Conservation (phyloP, 495 filamentous ascomycete species). For the Penicillium lividum region DNA sequence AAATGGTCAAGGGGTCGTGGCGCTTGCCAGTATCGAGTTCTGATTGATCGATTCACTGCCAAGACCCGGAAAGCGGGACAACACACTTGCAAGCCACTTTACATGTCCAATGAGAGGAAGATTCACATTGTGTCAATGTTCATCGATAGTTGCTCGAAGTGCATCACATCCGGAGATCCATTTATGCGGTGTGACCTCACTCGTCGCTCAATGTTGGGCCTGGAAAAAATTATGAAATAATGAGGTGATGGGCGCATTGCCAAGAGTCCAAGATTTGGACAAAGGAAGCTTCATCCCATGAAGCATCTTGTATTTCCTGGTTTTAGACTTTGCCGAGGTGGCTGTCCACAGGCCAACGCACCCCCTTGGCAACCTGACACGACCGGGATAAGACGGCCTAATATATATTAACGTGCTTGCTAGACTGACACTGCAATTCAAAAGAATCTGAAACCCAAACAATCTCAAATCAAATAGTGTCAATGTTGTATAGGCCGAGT, state of each 20-base stretch:
- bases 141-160: neutral
- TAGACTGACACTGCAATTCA: neutral
- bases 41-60: neutral
- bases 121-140: neutral
- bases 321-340: conserved; percentile 2
- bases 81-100: neutral
- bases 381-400: neutral
- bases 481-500: neutral
- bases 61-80: neutral
- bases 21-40: neutral
- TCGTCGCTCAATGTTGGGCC: neutral
- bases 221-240: neutral
- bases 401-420: neutral
- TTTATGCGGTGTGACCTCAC: conserved; percentile 4
- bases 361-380: neutral
- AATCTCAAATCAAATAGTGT: neutral
- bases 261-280: neutral
- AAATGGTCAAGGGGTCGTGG: neutral
- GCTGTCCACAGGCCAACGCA: neutral
- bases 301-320: conserved; percentile 3
- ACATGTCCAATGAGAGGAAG: neutral
- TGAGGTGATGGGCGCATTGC: neutral
- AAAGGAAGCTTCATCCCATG: neutral
- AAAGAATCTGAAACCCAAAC: neutral
- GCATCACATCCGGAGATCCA: neutral